These are phyloP conservation scores for Malus fusca DNA, from an alignment of 306 rosid genomes.

Conservation along the genomic window DNA sequence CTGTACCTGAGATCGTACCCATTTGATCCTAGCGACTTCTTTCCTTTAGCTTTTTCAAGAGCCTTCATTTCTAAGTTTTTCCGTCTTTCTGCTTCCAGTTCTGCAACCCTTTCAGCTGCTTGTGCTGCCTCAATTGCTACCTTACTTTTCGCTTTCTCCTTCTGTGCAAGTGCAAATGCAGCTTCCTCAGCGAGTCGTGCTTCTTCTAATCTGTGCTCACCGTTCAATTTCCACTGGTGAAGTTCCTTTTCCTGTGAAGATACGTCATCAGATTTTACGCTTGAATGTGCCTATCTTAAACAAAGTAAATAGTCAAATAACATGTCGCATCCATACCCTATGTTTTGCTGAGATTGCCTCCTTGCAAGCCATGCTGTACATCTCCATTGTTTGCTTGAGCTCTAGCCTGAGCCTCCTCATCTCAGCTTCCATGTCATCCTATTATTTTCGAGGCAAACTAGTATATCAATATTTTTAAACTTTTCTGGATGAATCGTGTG, in stretches of 20 bases:
- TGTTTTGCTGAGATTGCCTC: slow-evolving; percentile 64
- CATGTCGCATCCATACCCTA: slow-evolving; percentile 30
- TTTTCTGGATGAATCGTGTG: not conserved
- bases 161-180: slow-evolving; percentile 53
- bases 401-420: slow-evolving; percentile 77
- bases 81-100: slow-evolving; percentile 58
- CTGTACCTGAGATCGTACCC: slow-evolving; percentile 40
- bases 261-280: not conserved
- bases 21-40: not conserved
- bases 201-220: slow-evolving; percentile 48
- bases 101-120: slow-evolving; percentile 49
- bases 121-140: slow-evolving; percentile 64
- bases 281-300: not conserved
- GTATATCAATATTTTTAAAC: not conserved
- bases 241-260: slow-evolving; percentile 51
- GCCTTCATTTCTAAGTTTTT: slow-evolving; percentile 34
- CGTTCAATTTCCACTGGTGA: slow-evolving; percentile 62
- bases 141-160: slow-evolving; percentile 44
- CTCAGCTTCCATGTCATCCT: slow-evolving; percentile 82
- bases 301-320: not conserved
- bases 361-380: slow-evolving; percentile 85
- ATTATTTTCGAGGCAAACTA: slow-evolving; percentile 1
- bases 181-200: slow-evolving; percentile 42
- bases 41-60: slow-evolving; percentile 30
- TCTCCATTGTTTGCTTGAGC: slow-evolving; percentile 81